Conservation (phyloP, 2,329 filamentous ascomycete species). For the Talaromyces sp. region DNA sequence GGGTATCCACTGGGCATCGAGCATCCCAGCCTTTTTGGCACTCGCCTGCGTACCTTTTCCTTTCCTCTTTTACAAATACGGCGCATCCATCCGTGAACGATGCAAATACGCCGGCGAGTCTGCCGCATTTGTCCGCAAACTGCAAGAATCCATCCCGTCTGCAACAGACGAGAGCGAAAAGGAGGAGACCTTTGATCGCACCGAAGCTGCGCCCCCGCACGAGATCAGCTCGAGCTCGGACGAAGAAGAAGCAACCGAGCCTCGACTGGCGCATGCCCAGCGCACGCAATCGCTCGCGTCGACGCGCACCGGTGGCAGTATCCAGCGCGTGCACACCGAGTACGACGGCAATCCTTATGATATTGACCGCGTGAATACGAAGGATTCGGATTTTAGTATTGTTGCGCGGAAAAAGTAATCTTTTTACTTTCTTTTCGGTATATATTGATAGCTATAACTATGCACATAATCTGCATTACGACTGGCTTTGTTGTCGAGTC, state of each 20-base stretch:
- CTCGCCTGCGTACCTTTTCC: slow-evolving; percentile 42
- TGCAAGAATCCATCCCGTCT: slow-evolving; percentile 19
- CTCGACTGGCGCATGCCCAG: slow-evolving; percentile 9
- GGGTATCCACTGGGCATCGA: slow-evolving; percentile 46
- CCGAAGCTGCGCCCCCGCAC: slow-evolving; percentile 26
- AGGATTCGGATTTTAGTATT: slow-evolving; percentile 23
- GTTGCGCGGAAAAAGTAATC: background rate
- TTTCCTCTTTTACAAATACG: slow-evolving; percentile 43
- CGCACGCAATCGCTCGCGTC: slow-evolving; percentile 26
- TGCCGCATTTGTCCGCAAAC: slow-evolving; percentile 32
- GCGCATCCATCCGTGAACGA: slow-evolving; percentile 33
- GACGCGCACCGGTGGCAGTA: slow-evolving; percentile 17
- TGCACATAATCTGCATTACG: slow-evolving; percentile 7
- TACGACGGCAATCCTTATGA: slow-evolving; percentile 44
- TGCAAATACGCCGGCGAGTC: slow-evolving; percentile 39
- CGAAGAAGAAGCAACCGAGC: slow-evolving; percentile 12
- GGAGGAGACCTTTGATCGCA: slow-evolving; percentile 25
- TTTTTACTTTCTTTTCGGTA: background rate
- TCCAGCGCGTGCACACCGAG: slow-evolving; percentile 16
- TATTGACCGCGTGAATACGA: slow-evolving; percentile 41
- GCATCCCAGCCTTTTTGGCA: slow-evolving; percentile 44
- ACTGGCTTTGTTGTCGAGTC: background rate
- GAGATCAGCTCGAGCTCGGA: slow-evolving; percentile 20
- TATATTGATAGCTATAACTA: background rate
- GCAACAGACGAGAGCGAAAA: slow-evolving; percentile 17